phyloP scores from a whole-genome alignment of 768 basidiomycete genomes.

The Leucocoprinus birnbaumii region DNA sequence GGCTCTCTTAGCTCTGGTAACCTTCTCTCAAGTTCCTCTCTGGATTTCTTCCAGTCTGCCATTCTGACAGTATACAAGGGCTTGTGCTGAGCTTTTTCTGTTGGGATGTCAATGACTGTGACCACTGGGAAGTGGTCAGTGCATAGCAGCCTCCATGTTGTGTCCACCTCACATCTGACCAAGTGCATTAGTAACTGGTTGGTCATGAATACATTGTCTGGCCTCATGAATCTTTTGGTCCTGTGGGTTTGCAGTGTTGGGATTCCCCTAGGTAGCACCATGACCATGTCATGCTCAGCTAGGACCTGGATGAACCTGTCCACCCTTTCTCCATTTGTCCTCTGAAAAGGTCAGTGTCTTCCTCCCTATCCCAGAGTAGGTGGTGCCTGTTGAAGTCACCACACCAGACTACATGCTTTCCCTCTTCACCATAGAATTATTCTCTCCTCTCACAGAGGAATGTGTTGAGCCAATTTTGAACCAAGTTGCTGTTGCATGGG shows the following conservation, averaged over 20 bases:
- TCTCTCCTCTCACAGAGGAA: constrained; percentile 1
- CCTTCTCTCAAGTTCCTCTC: constrained; percentile 19
- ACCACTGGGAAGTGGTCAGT: constrained; percentile 42
- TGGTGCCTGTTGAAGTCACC: constrained; percentile 44
- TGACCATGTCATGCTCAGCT: constrained; percentile 23
- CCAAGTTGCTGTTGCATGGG: constrained; percentile 3
- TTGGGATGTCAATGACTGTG: constrained; percentile 22
- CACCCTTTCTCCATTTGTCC: constrained; percentile 15
- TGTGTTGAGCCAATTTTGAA: neutral
- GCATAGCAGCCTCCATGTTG: constrained; percentile 9
- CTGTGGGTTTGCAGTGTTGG: constrained; percentile 28
- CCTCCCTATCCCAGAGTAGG: constrained; percentile 33
- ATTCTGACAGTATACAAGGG: constrained; percentile 14
- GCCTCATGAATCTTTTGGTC: constrained; percentile 31
- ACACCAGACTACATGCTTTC: constrained; percentile 23
- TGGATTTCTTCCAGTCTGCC: constrained; percentile 18
- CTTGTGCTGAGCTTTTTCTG: neutral
- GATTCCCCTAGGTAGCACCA: constrained; percentile 27
- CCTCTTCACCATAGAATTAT: neutral
- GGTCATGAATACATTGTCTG: constrained; percentile 42
- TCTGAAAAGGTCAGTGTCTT: constrained; percentile 32
- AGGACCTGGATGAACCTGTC: constrained; percentile 25
- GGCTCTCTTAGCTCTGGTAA: constrained; percentile 16
- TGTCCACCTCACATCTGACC: constrained; percentile 24
- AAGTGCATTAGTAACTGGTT: constrained; percentile 13